Conservation (phyloP, 2,329 filamentous ascomycete genomes). For the Epichloe gansuensis region DNA sequence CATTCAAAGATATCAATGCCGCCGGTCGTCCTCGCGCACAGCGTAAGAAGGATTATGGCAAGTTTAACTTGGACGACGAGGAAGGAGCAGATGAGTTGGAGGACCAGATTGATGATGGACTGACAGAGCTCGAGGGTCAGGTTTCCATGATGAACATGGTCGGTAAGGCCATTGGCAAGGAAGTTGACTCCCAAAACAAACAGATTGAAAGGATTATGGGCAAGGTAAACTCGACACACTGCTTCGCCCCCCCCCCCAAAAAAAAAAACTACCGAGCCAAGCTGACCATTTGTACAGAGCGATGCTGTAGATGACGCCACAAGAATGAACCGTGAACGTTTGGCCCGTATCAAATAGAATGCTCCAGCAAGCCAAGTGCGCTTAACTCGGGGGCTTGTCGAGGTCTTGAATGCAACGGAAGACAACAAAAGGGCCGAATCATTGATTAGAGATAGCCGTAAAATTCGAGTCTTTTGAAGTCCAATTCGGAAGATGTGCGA, state of each 20-base stretch:
- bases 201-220: constrained; percentile 60
- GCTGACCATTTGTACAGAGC: constrained; percentile 42
- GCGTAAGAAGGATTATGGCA: constrained; percentile 34
- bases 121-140: constrained; percentile 56
- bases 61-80: constrained; percentile 68
- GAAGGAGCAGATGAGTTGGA: constrained; percentile 29
- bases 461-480: background rate
- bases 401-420: too few relatives aligned
- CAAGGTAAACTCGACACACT: constrained; percentile 44
- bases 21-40: constrained; percentile 17
- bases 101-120: constrained; percentile 42
- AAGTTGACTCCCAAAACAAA: constrained; percentile 66
- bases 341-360: constrained; percentile 45
- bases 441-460: background rate
- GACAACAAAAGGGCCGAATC: too few relatives aligned
- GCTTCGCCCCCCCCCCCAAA: background rate
- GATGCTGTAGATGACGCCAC: constrained; percentile 74
- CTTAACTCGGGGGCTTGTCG: background rate
- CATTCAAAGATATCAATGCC: constrained; percentile 29
- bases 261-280: background rate
- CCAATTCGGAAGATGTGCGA: too few relatives aligned
- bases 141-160: constrained; percentile 60
- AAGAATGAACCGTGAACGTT: constrained; percentile 59
- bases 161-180: constrained; percentile 59
- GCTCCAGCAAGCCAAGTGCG: background rate